Evolutionary conservation across 2,329 filamentous ascomycete genomes (phyloP).

Genomic region (Fusarium neocosmosporiellum): DNA sequence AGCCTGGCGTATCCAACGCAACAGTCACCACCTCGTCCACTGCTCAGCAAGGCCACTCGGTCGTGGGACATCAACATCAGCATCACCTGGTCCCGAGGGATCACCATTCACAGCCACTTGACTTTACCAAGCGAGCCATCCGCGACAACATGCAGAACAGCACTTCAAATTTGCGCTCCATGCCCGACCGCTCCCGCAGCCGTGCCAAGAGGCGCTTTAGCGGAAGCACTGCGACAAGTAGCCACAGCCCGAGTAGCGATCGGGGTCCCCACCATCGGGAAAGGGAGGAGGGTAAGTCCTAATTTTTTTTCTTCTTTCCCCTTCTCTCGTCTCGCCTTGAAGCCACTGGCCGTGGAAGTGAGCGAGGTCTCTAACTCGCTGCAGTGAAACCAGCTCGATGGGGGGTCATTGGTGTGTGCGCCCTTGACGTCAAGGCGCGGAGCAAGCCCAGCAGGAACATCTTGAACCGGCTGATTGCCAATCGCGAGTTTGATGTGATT

Average conservation of each 20-base stretch:
- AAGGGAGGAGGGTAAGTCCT: slow-evolving; percentile 63
- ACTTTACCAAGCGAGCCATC: slow-evolving; percentile 60
- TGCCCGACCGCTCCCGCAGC: slow-evolving; percentile 72
- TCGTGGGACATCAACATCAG: slow-evolving; percentile 46
- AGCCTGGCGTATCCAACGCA: slow-evolving; percentile 62
- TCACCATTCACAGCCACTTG: slow-evolving; percentile 52
- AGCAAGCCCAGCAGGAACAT: slow-evolving; percentile 98
- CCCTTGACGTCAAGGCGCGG: slow-evolving; percentile 92
- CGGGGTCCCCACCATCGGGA: slow-evolving; percentile 65
- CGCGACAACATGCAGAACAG: slow-evolving; percentile 49
- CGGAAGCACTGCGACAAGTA: slow-evolving; percentile 83
- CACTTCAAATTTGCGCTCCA: slow-evolving; percentile 53
- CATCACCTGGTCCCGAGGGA: slow-evolving; percentile 62
- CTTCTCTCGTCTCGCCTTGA: background rate
- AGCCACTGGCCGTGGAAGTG: background rate
- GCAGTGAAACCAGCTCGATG: slow-evolving; percentile 67
- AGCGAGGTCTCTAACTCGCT: slow-evolving; percentile 42
- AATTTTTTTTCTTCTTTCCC: background rate
- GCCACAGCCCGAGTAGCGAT: slow-evolving; percentile 82
- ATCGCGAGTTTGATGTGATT: slow-evolving; percentile 93
- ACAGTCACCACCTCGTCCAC: slow-evolving; percentile 64
- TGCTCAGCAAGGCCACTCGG: slow-evolving; percentile 53
- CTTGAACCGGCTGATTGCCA: slow-evolving; percentile 88
- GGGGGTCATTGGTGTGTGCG: slow-evolving; percentile 90
- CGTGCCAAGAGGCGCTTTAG: slow-evolving; percentile 80